A percentile compares a stretch with the other conserved stretches of the same genome.
These are phyloP conservation scores for Metarhizium humberi DNA, from an alignment of 2,329 filamentous ascomycete genomes.

Conservation along the genomic window DNA sequence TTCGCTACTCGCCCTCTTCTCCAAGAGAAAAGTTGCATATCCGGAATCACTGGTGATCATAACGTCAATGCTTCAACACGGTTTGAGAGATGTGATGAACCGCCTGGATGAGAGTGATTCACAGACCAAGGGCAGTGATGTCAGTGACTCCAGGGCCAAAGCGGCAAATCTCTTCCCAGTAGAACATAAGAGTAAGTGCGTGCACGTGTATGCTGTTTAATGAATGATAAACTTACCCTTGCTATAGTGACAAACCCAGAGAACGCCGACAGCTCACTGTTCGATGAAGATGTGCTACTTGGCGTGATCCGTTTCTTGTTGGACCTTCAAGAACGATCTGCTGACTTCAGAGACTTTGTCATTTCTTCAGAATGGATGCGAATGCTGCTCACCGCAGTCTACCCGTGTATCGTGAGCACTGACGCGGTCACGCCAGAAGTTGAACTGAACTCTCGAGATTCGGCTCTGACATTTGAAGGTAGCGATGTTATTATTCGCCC, in stretches of 20 bases:
- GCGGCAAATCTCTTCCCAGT: neutral
- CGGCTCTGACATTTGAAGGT: constrained; percentile 74
- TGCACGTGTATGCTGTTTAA: neutral
- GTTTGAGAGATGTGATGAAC: constrained; percentile 60
- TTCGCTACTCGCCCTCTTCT: constrained; percentile 66
- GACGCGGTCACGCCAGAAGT: constrained; percentile 75
- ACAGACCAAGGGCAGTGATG: constrained; percentile 21
- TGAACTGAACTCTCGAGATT: constrained; percentile 77
- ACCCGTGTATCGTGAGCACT: constrained; percentile 79
- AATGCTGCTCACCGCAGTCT: constrained; percentile 69
- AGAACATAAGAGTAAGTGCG: neutral
- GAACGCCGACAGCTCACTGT: constrained; percentile 35
- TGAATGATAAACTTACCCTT: neutral
- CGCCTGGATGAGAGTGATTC: constrained; percentile 52
- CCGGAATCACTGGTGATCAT: constrained; percentile 75
- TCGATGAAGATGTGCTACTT: constrained; percentile 57
- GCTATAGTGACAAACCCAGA: constrained; percentile 17
- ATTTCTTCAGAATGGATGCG: constrained; percentile 73
- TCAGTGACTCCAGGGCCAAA: neutral
- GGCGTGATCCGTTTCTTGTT: constrained; percentile 71
- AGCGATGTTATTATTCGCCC: constrained; percentile 77
- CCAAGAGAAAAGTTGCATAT: constrained; percentile 57
- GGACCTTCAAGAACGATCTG: constrained; percentile 67
- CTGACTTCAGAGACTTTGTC: constrained; percentile 74
- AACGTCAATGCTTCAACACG: constrained; percentile 78